Evolutionary conservation across 176 grass and related monocot species (phyloP).

Genomic region (Saccharum officinarum): DNA sequence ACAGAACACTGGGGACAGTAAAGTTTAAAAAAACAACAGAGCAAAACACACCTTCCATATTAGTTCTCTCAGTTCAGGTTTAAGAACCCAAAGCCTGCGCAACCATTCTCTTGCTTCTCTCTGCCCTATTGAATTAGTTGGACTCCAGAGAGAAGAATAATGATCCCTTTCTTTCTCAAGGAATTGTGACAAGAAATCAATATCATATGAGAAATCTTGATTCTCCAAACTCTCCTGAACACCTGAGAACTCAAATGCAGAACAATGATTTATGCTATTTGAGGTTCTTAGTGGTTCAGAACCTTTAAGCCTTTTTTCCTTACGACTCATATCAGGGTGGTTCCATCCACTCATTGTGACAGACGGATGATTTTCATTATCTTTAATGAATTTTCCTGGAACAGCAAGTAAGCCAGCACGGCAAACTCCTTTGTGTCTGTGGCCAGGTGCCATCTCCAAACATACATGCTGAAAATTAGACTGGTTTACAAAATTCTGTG

Average conservation of each 20-base stretch:
- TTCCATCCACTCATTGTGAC: conserved; percentile 49
- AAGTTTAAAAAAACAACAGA: conserved; percentile 3
- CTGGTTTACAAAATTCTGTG: conserved; percentile 90
- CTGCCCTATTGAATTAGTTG: conserved; percentile 83
- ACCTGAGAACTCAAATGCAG: conserved; percentile 48
- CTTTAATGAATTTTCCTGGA: conserved; percentile 40
- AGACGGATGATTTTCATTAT: conserved; percentile 37
- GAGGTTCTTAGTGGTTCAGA: conserved; percentile 31
- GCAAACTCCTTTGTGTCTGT: conserved; percentile 85
- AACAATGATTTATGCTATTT: conserved; percentile 29
- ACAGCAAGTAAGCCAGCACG: conserved; percentile 91
- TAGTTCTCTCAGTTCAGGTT: conserved; percentile 73
- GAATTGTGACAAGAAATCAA: conserved; percentile 78
- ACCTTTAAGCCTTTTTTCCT: conserved; percentile 72
- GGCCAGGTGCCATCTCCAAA: conserved; percentile 91
- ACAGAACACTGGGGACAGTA: conserved; percentile 13
- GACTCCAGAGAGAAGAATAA: conserved; percentile 86
- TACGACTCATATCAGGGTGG: conserved; percentile 52
- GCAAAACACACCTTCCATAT: conserved; percentile 81
- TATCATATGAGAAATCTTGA: conserved; percentile 75
- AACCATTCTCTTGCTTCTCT: conserved; percentile 98
- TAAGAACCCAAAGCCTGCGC: conserved; percentile 81
- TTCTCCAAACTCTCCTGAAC: conserved; percentile 46
- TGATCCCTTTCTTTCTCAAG: conserved; percentile 91
- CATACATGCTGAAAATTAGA: conserved; percentile 94